Percentiles rank a stretch among this genome's conserved stretches.
Evolutionary conservation across 2,329 filamentous ascomycete species (phyloP).

Genomic region (Ascosphaera acerosa): DNA sequence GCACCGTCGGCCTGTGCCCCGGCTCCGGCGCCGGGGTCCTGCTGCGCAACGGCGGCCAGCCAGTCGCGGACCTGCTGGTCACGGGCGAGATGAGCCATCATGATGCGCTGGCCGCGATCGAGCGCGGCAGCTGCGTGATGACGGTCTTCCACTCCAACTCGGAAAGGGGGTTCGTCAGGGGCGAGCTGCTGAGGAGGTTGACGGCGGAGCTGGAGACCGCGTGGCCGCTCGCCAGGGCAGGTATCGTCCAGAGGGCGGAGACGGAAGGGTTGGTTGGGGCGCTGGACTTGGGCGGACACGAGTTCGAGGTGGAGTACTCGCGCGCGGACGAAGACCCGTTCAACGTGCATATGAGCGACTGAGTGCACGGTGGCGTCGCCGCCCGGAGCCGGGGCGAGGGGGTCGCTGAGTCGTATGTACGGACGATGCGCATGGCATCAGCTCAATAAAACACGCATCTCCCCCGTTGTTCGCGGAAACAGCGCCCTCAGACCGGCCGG

Average conservation of each 20-base stretch:
- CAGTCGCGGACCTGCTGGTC: conserved; percentile 49
- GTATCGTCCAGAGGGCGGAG: conserved; percentile 2
- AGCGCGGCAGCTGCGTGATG: conserved; percentile 59
- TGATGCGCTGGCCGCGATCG: conserved; percentile 63
- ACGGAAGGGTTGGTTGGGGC: conserved; percentile 4
- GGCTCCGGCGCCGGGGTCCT: conserved; percentile 57
- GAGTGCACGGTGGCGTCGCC: too few species aligned
- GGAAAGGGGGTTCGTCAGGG: conserved; percentile 55
- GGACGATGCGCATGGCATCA: too few species aligned
- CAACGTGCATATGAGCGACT: too few species aligned
- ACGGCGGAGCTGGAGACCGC: conserved; percentile 30
- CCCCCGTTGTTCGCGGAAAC: conserved; percentile 37
- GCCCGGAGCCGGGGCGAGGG: too few species aligned
- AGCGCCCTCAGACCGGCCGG: conserved; percentile 23
- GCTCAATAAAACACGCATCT: conserved; percentile 37
- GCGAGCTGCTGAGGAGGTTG: conserved; percentile 42
- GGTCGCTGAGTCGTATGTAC: too few species aligned
- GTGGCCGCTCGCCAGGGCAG: conserved; percentile 16
- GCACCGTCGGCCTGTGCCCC: conserved; percentile 62
- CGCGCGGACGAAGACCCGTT: background rate
- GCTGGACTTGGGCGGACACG: background rate
- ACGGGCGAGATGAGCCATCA: conserved; percentile 91
- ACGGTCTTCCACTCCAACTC: conserved; percentile 84
- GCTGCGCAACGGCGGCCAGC: conserved; percentile 26
- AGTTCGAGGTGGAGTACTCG: conserved; percentile 1